Evolutionary conservation across 2,329 filamentous ascomycete species (phyloP).

Genomic region (Aureobasidium sp.): DNA sequence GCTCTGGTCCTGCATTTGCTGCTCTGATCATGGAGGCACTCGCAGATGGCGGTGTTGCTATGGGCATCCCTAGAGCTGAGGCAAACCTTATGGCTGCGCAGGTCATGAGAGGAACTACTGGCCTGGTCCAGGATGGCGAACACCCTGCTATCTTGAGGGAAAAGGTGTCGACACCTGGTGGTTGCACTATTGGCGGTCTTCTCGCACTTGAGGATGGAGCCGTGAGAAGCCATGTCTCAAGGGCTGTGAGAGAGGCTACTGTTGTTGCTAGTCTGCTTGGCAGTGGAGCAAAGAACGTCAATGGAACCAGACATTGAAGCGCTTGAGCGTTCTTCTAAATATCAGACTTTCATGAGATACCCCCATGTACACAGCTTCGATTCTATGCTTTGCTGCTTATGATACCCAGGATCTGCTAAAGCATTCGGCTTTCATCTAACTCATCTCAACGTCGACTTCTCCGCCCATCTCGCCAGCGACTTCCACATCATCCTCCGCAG

Average conservation of each 20-base stretch:
- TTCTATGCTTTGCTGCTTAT: background rate
- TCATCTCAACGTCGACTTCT: constrained; percentile 3
- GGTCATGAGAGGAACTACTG: constrained; percentile 65
- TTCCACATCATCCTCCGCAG: constrained; percentile 13
- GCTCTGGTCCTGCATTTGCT: constrained; percentile 68
- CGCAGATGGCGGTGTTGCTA: constrained; percentile 68
- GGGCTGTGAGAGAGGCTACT: constrained; percentile 62
- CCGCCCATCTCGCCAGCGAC: constrained; percentile 1
- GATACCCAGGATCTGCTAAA: background rate
- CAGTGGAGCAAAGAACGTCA: constrained; percentile 42
- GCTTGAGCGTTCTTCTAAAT: background rate
- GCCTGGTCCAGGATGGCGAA: constrained; percentile 59
- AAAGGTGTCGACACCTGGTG: constrained; percentile 68
- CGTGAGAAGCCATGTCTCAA: constrained; percentile 57
- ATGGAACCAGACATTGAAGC: constrained; percentile 27
- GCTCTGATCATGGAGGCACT: constrained; percentile 66
- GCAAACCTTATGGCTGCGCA: constrained; percentile 72
- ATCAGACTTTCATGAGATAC: background rate
- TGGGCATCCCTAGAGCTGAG: constrained; percentile 65
- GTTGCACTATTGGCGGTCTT: constrained; percentile 68
- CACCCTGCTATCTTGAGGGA: constrained; percentile 68
- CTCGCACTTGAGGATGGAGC: constrained; percentile 65
- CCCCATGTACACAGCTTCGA: background rate
- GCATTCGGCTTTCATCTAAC: background rate
- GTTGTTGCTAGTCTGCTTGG: constrained; percentile 60